Conservation (phyloP, 2,329 filamentous ascomycete genomes). For the Cladosporium sp. region DNA sequence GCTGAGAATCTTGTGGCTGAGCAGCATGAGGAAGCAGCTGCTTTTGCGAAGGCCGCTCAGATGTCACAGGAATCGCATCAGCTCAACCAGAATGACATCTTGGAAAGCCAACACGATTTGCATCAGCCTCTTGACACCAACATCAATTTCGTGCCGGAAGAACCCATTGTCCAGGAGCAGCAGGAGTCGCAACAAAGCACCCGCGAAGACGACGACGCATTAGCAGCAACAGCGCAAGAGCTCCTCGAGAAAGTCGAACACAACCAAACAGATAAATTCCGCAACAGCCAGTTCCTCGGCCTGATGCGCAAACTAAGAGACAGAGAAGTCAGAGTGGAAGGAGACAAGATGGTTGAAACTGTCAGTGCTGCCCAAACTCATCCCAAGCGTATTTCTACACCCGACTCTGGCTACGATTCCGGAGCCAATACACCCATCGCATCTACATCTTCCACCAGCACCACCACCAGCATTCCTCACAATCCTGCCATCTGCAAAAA, state of each 20-base stretch:
- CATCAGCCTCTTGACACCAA: background rate
- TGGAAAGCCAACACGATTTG: background rate
- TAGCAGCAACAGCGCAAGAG: constrained; percentile 70
- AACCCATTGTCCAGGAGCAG: background rate
- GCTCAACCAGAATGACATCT: background rate
- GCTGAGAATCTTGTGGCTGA: background rate
- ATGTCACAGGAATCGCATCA: constrained; percentile 12
- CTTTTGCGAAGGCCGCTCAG: background rate
- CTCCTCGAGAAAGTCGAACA: constrained; percentile 68
- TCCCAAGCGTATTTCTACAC: constrained; percentile 22
- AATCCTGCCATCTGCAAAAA: constrained; percentile 16
- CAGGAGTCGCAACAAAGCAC: constrained; percentile 2
- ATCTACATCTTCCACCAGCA: constrained; percentile 3
- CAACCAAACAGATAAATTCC: constrained; percentile 72
- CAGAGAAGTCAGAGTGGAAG: constrained; percentile 70
- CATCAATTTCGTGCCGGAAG: background rate
- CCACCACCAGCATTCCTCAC: constrained; percentile 11
- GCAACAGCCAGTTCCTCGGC: constrained; percentile 72
- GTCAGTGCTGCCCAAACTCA: constrained; percentile 34
- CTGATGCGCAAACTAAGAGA: constrained; percentile 76
- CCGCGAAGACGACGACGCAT: constrained; percentile 61
- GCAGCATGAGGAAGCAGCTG: background rate
- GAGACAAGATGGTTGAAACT: constrained; percentile 64
- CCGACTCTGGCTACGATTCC: constrained; percentile 26
- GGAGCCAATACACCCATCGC: constrained; percentile 20